Percentiles rank a stretch among this genome's conserved stretches.
These are phyloP conservation scores for Achaetomiella virescens DNA, from an alignment of 495 filamentous ascomycete genomes.

Conservation along the genomic window DNA sequence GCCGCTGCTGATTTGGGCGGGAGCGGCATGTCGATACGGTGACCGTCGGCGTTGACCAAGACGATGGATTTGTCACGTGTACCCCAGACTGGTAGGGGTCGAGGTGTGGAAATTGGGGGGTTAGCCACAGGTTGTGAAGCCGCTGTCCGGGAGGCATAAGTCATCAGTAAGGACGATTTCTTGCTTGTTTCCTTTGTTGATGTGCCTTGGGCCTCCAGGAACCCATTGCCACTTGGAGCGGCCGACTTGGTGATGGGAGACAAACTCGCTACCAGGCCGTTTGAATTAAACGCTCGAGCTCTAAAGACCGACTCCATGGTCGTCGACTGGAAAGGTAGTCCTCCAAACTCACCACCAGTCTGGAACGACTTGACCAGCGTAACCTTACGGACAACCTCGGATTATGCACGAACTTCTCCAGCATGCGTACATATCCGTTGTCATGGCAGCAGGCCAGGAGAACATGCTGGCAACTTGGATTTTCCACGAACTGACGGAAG, in stretches of 20 bases:
- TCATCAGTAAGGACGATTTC: no score
- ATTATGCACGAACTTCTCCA: constrained; percentile 45
- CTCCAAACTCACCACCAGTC: constrained; percentile 35
- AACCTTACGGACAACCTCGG: constrained; percentile 30
- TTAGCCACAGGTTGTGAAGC: no score
- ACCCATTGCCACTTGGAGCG: no score
- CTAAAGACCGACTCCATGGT: constrained; percentile 21
- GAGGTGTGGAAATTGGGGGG: not conserved
- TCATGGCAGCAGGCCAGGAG: constrained; percentile 57
- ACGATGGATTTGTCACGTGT: constrained; percentile 30
- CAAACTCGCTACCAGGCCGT: no score
- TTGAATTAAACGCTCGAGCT: not conserved
- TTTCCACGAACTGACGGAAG: constrained; percentile 50
- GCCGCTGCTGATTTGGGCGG: not conserved
- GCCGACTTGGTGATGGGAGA: no score
- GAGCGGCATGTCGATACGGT: constrained; percentile 36
- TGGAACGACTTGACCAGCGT: constrained; percentile 47
- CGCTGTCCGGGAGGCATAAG: no score
- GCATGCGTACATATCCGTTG: constrained; percentile 47
- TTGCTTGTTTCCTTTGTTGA: no score
- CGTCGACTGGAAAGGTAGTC: constrained; percentile 36
- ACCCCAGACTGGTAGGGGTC: not conserved
- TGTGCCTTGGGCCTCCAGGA: no score
- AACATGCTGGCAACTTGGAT: constrained; percentile 53
- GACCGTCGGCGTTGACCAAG: constrained; percentile 40